Conservation (phyloP, 2,329 filamentous ascomycete genomes). For the Alternaria conjuncta region DNA sequence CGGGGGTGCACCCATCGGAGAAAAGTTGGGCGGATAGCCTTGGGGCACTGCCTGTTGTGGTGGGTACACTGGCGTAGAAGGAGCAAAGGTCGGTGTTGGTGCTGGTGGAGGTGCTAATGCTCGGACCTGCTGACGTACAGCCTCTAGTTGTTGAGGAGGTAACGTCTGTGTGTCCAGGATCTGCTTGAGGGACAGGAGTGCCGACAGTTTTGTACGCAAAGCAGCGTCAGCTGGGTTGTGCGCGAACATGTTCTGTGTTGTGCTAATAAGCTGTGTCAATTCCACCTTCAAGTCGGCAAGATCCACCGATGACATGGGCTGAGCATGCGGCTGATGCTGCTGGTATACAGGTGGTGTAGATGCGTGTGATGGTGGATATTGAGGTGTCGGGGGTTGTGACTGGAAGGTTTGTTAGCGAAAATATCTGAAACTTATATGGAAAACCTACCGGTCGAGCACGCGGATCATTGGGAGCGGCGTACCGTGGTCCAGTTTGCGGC, state of each 20-base stretch:
- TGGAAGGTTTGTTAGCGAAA: constrained; percentile 12
- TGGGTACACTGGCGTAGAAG: constrained; percentile 38
- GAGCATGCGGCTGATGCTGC: constrained; percentile 39
- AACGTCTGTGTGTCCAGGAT: constrained; percentile 79
- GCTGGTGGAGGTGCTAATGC: constrained; percentile 71
- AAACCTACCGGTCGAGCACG: constrained; percentile 46
- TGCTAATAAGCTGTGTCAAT: constrained; percentile 77
- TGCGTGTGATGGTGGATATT: constrained; percentile 33
- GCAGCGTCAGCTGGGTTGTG: constrained; percentile 76
- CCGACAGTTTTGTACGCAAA: constrained; percentile 80
- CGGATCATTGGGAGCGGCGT: constrained; percentile 42
- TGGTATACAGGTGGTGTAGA: constrained; percentile 37
- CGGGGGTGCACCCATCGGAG: constrained; percentile 25
- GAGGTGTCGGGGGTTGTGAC: constrained; percentile 31
- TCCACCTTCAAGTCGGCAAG: constrained; percentile 78
- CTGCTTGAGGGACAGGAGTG: constrained; percentile 82
- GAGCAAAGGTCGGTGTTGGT: constrained; percentile 44
- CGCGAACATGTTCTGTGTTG: constrained; percentile 75
- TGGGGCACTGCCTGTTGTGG: constrained; percentile 32
- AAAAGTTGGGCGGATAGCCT: constrained; percentile 23
- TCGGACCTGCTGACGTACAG: constrained; percentile 84
- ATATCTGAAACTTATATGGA: neutral
- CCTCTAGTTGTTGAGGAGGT: constrained; percentile 79
- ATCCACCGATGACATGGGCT: constrained; percentile 39
- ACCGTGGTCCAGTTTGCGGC: constrained; percentile 55